These are phyloP conservation scores for Calocera viscosa DNA, from an alignment of 768 basidiomycete genomes.

Conservation along the genomic window DNA sequence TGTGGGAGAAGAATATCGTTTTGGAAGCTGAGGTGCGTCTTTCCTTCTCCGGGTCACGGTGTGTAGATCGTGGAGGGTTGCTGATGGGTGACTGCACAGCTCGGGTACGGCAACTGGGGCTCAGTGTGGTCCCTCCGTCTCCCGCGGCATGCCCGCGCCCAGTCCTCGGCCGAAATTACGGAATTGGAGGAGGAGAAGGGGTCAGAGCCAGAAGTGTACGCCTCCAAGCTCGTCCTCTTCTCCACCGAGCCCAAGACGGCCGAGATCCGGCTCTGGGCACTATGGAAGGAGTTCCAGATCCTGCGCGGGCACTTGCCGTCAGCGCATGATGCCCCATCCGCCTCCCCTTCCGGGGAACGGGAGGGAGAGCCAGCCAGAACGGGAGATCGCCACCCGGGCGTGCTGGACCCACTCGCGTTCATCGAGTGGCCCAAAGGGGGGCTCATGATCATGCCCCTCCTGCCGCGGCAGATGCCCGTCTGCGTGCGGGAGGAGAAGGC, in stretches of 20 bases:
- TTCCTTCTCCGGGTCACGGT: background rate
- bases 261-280: constrained; percentile 74
- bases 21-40: background rate
- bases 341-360: constrained; percentile 71
- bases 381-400: background rate
- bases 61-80: no score
- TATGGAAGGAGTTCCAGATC: constrained; percentile 99
- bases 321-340: constrained; percentile 83
- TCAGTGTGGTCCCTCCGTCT: constrained; percentile 50
- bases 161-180: constrained; percentile 29
- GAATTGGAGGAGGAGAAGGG: constrained; percentile 36
- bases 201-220: constrained; percentile 33
- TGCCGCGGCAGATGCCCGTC: constrained; percentile 77
- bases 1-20: background rate
- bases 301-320: constrained; percentile 73
- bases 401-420: background rate
- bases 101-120: constrained; percentile 89
- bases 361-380: background rate
- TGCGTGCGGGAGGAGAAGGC: constrained; percentile 71
- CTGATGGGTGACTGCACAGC: constrained; percentile 32
- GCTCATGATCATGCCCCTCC: constrained; percentile 52
- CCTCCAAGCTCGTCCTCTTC: constrained; percentile 88
- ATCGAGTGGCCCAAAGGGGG: background rate
- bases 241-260: constrained; percentile 68
- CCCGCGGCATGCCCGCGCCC: constrained; percentile 24